Evolutionary conservation across 2,329 filamentous ascomycete species (phyloP), one percentile per base, ranked within the genome.

Genomic region (Didymella segeticola): DNA sequence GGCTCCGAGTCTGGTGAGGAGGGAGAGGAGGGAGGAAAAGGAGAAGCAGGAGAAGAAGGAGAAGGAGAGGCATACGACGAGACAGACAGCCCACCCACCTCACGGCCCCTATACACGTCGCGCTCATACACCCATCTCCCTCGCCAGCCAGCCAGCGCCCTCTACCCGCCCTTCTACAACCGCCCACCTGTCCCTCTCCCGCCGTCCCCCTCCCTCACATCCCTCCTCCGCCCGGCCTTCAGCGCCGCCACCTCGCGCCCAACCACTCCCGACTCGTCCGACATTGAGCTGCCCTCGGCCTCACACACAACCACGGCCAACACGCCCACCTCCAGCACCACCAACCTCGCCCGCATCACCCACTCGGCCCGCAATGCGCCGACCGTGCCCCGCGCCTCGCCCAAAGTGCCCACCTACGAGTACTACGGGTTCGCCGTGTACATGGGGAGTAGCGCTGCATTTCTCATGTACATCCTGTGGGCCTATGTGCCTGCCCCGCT

Each of bases 361-460:
- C 82, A 80, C 69, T 86, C 83, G 23, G 86, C 82, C 49, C 80
- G 78, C 43, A 81, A 79, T 65, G 83, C 79, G 57, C 83, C 80
- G 57, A 88, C 84, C 2, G 86, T 96, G 15, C 91, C 93, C 5
- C 89, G 91, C 50, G 93, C 92, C 1, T 89, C 89, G 47, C 95
- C 95, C 1, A 92, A 95, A 72, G 93, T 99, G 2, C 95, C 95
- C n/a, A 99, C 95, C 0, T 98, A 99, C 79, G 95, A 99, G 74
- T 99, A 98, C 84, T 98, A 98, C 74, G 95, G 95, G 72, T 99
- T 99, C 77, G 93, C 96, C 47, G 84, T 99, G 43, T 98, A 99
- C 78, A 83, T 99, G 31, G 91, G 93, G 70, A 93, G 89, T 58
- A 91, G 88, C 19, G 80, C 95, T 45, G 86, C 86, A 2, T 98